These are phyloP conservation scores for Oryza meridionalis DNA, from an alignment of 176 grass and related monocot genomes.

Conservation along the genomic window DNA sequence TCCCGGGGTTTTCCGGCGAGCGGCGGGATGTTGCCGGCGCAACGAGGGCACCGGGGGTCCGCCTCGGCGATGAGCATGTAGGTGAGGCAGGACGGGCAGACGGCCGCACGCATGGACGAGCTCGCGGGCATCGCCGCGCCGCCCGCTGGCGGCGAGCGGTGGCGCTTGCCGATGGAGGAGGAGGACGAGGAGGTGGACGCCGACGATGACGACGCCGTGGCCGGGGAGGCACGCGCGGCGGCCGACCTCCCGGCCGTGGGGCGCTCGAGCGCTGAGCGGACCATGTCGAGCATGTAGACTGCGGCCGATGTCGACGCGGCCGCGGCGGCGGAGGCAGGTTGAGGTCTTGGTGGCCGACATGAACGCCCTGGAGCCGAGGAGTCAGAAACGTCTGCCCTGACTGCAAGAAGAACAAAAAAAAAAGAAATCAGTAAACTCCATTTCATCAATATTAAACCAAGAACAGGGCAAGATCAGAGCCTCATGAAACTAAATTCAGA, in stretches of 20 bases:
- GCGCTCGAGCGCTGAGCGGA: constrained; percentile 54
- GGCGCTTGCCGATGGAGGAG: constrained; percentile 50
- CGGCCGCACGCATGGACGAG: constrained; percentile 44
- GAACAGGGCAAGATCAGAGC: background rate
- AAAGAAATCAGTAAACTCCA: background rate
- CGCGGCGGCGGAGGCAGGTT: constrained; percentile 42
- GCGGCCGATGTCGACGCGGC: background rate
- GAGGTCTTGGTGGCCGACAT: constrained; percentile 37
- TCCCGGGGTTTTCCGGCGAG: background rate
- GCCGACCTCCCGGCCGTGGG: constrained; percentile 2
- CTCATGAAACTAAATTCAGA: background rate
- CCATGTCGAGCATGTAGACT: constrained; percentile 63
- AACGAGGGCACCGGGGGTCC: constrained; percentile 65
- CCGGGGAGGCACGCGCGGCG: background rate
- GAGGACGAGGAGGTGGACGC: constrained; percentile 48
- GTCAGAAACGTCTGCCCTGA: constrained; percentile 60
- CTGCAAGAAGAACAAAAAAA: constrained; percentile 31
- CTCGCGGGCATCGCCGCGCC: background rate
- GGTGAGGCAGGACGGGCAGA: constrained; percentile 67
- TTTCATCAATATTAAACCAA: background rate
- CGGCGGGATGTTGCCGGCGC: constrained; percentile 48
- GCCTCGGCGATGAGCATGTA: constrained; percentile 64
- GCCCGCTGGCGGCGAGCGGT: constrained; percentile 18
- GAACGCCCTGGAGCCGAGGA: constrained; percentile 22
- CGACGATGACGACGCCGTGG: constrained; percentile 3